phyloP scores from a whole-genome alignment of 805 yeast species.

The Ogataea methanolica region DNA sequence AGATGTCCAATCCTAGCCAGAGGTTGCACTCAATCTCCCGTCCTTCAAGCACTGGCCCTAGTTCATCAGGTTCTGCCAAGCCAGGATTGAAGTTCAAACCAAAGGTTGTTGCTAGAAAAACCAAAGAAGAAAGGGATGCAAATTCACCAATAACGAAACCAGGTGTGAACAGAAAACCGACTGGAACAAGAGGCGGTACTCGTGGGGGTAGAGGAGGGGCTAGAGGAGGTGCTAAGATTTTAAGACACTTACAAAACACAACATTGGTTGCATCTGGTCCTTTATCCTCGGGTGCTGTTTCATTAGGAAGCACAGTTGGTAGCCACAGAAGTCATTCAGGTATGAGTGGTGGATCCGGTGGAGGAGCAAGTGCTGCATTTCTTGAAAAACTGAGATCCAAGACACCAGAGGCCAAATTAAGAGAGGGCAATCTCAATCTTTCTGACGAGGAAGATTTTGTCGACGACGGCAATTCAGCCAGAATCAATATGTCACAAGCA shows the following conservation, averaged over 20 bases:
- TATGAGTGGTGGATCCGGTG: constrained; percentile 14
- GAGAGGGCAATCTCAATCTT: constrained; percentile 32
- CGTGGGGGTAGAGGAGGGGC: constrained; percentile 28
- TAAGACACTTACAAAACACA: constrained; percentile 40
- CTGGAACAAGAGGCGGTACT: constrained; percentile 19
- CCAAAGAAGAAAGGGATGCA: constrained; percentile 79
- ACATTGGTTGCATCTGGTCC: constrained; percentile 73
- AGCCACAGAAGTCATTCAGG: constrained; percentile 6
- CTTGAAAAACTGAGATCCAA: constrained; percentile 15
- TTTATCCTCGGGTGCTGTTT: constrained; percentile 58
- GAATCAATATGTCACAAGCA: constrained; percentile 61
- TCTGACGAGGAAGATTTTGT: constrained; percentile 26
- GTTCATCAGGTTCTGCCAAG: constrained; percentile 24
- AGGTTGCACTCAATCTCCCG: constrained; percentile 37
- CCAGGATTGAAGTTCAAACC: constrained; percentile 76
- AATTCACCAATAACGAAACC: constrained; percentile 48
- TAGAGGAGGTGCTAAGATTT: constrained; percentile 23
- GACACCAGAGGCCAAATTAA: constrained; percentile 9
- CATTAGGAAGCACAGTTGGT: constrained; percentile 31
- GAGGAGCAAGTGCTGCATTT: constrained; percentile 35
- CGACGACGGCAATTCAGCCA: constrained; percentile 36
- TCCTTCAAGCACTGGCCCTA: constrained; percentile 17
- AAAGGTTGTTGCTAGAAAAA: constrained; percentile 77
- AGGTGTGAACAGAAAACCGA: constrained; percentile 32
- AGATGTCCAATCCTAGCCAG: constrained; percentile 18